Conservation (phyloP, 1,139 yeast genomes). For the Candida glucosophila region DNA sequence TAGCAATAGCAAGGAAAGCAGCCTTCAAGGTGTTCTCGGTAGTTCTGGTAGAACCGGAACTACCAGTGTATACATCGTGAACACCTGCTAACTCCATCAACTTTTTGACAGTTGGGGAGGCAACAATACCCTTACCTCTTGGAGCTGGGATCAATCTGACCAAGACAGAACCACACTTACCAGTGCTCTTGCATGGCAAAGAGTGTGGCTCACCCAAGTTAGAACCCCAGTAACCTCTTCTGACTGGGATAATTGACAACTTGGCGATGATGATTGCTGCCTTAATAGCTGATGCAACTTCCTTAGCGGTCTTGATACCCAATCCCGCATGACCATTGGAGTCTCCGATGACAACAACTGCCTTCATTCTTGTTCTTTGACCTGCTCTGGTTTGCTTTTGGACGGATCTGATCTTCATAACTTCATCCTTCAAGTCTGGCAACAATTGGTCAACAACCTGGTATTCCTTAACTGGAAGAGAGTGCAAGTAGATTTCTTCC, state of each 20-base stretch:
- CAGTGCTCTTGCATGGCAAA: constrained; percentile 94
- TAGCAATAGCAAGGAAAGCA: constrained; percentile 98
- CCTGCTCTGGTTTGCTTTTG: constrained; percentile 99
- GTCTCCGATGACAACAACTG: constrained; percentile 99
- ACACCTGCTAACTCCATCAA: constrained; percentile 99
- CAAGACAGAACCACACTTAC: constrained; percentile 99
- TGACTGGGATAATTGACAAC: constrained; percentile 97
- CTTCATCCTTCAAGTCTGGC: constrained; percentile 96
- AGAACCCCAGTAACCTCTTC: constrained; percentile 99
- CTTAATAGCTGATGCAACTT: constrained; percentile 99
- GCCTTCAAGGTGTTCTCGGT: constrained; percentile 99
- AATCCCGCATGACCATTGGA: constrained; percentile 99
- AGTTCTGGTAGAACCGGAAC: constrained; percentile 99
- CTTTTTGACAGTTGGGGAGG: constrained; percentile 99
- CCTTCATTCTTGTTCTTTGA: constrained; percentile 99
- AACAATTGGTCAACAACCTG: constrained; percentile 96
- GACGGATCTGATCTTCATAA: constrained; percentile 99
- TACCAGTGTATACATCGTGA: constrained; percentile 98
- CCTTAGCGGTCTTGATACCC: constrained; percentile 99
- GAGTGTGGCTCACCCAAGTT: constrained; percentile 99
- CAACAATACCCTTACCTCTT: constrained; percentile 99
- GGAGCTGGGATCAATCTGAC: constrained; percentile 99
- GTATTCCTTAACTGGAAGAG: constrained; percentile 98
- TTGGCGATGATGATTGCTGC: constrained; percentile 99
- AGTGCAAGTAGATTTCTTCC: constrained; percentile 99